Base-by-base conservation (phyloP, 139 green algal genomes). In the Eudorina sp. region DNA sequence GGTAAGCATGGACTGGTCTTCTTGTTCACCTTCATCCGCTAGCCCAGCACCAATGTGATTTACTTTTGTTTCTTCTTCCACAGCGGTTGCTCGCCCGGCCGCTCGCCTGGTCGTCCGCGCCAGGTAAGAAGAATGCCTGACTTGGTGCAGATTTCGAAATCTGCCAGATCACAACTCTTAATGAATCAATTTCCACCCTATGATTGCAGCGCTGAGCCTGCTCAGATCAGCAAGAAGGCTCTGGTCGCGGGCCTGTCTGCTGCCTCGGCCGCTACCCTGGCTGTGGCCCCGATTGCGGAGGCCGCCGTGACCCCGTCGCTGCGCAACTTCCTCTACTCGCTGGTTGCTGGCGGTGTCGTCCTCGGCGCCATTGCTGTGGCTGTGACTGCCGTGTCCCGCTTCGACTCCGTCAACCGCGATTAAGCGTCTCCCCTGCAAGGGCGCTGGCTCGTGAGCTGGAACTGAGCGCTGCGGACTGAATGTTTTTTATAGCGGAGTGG, bases 311-410 rank as follows among this genome's bases (percentile, higher is more conserved):
- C 97, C 31, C 97, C 97, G 41, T 99, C 96, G 45, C 95, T 99
- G 72, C 96, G 95, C 90, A 99, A 99, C 96, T 94, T 99, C 90
- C 84, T 99, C 18, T 93, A 94, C 90, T 97, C 93, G 68, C 93
- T 99, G 84, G 77, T 98, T 31, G 96, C 97, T 29, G 97, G 97
- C 55, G 97, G 90, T 60, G 75, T 94, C 2, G 96, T 99, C 31
- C 95, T 99, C 75, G 94, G 76, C 36, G 94, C 43, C 72, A 99
- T 99, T 80, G 95, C 92, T 5, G 77, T 85, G n/a, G 97, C 95
- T 36, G 91, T 99, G 69, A 96, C 94, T 25, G 93, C 92, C 0
- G 96, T 99, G 46, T 97, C 95, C 55, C 93, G 90, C 81, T 99
- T 98, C 86, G 97, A 99, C 92, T 92, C 90, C 55, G 51, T 69